Evolutionary conservation across 2,329 filamentous ascomycete genomes (phyloP), one percentile per base, ranked within the genome.

Genomic region (Microsporum ferrugineum): DNA sequence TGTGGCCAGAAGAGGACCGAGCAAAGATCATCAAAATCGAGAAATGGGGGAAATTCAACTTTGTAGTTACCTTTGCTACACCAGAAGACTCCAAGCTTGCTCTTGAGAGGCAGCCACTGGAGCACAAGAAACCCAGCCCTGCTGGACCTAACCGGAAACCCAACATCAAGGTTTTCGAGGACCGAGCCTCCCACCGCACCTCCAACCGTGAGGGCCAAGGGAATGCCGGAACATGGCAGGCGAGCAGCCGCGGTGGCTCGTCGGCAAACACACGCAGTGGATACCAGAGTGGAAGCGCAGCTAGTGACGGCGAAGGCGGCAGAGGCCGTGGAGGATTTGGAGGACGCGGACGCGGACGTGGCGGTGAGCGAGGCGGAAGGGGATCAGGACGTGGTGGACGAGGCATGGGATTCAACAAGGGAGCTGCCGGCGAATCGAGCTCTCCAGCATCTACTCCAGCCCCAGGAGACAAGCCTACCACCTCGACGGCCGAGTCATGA

Each of bases 1-100:
- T 96, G 29, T 92, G 99, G 71, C 80, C 84, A 0, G 86, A 94
- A 10, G 89, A 95, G 68, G 90, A 96, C 71, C 86, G 84, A 71
- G 72, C 82, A 36, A 96, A 95, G 77, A 89, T 96, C 65, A 75
- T 84, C 60, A 87, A 86, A 75, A 80, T 92, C 58, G 86, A 90
- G 53, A 76, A 77, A 66, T 79, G 78, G 69, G 74, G 83, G 61
- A 91, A 89, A 75, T 88, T 85, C 78, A 87, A 87, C 41, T 84
- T 84, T 69, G 89, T 96, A 57, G 90, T 89, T 31, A 87, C 91
- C 66, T 97, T 97, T 77, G 84, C 87, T 71, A 88, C 82, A 1
- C 71, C 79, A 2, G 88, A 95, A 66, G 89, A 95, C 57, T 89
- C 92, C 70, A 88, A 91, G 68, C 84, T 82, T 38, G 89, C 91